Evolutionary conservation across 2,329 filamentous ascomycete species (phyloP), one percentile per base, ranked within the genome.

Genomic region (Neobulgaria alba): DNA sequence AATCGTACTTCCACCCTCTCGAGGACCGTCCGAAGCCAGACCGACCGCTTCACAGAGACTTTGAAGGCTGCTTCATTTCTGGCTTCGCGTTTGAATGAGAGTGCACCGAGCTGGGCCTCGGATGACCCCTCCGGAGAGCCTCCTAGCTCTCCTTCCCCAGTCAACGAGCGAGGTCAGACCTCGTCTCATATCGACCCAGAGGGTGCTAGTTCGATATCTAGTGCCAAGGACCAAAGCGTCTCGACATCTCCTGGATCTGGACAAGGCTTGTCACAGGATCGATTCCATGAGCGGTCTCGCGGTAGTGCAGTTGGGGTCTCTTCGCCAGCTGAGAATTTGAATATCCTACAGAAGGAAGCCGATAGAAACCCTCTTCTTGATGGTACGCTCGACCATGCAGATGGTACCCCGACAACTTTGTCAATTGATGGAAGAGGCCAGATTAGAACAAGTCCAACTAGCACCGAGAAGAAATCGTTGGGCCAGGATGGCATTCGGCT

Each of bases 1-100:
- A 76, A 65, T 36, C 69, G 72, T 50, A 83, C 80, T 0, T 84
- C 80, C 2, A 75, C 73, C 20, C 60, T 85, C 35, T 74, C 76
- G 19, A 78, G 75, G 57, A 72, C 73, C 10, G 66, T 81, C 41
- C 77, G 77, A 57, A 67, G 58, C 38, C 77, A 81, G 61, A 74
- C 73, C 2, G 75, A 80, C 47, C 68, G 73, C 41, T 61, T 82
- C 36, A 76, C 76, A 1, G 63, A 79, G 37, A 80, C 77, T 14
- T 69, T 71, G 29, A 69, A 73, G 51, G 78, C 79, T 31, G 77
- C 77, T 15, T 68, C 74, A 26, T 71, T 72, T 38, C 65, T 82
- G 38, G 72, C 71, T 10, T 68, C 69, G 47, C 67, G 75, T 37
- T 68, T 81, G 55, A 71, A 73, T 50, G 76, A 78, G 51, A 49